phyloP scores from a whole-genome alignment of 2,329 filamentous ascomycete species.

The Colletotrichum sojae region DNA sequence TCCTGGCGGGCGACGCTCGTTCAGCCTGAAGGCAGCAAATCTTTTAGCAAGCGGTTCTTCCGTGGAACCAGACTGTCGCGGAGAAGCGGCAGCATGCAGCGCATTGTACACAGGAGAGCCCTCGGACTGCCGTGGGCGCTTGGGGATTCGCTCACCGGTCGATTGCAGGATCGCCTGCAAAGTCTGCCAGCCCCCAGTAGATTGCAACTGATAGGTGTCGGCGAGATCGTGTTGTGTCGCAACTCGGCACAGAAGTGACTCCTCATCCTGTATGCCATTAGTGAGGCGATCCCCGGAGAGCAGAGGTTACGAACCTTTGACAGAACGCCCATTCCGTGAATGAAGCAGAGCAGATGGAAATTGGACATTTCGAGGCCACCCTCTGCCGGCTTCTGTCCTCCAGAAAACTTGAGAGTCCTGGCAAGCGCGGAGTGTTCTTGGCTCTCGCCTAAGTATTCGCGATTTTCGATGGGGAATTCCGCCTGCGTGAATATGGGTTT shows the following conservation, averaged over 20 bases:
- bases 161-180: conserved; percentile 93
- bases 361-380: conserved; percentile 83
- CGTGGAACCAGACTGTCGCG: conserved; percentile 50
- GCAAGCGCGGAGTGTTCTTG: conserved; percentile 82
- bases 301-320: conserved; percentile 77
- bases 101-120: conserved; percentile 49
- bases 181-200: conserved; percentile 93
- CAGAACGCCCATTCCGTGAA: conserved; percentile 84
- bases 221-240: conserved; percentile 85
- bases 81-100: conserved; percentile 43
- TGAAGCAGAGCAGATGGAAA: conserved; percentile 93
- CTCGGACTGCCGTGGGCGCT: conserved; percentile 69
- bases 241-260: conserved; percentile 86
- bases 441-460: conserved; percentile 86
- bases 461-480: conserved; percentile 92
- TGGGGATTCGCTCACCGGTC: conserved; percentile 96
- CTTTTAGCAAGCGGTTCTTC: conserved; percentile 75
- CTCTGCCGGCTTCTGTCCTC: conserved; percentile 71
- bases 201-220: conserved; percentile 86
- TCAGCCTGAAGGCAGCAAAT: conserved; percentile 77
- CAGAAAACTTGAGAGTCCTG: conserved; percentile 75
- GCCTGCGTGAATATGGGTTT: conserved; percentile 82
- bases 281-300: not conserved
- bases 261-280: conserved; percentile 79
- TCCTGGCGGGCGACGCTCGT: conserved; percentile 52